Evolutionary conservation across 495 filamentous ascomycete genomes (phyloP).

Genomic region (Annulohypoxylon maeteangense): DNA sequence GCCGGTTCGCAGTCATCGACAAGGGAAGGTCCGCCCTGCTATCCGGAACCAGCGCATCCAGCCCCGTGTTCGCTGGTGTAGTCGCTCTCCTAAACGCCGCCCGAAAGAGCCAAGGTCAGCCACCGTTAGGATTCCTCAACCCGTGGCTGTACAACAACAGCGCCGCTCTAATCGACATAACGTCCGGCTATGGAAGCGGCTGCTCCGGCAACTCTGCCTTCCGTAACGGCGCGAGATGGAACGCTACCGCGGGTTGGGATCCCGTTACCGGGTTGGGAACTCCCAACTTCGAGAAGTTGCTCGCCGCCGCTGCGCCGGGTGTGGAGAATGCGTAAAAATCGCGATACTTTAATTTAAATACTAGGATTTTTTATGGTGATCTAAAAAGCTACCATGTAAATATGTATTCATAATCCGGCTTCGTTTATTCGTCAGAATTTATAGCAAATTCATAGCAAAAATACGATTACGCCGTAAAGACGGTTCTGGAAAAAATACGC

Average conservation of each 20-base stretch:
- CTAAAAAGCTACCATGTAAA: background rate
- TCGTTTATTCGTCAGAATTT: background rate
- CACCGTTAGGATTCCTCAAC: constrained; percentile 72
- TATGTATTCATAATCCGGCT: background rate
- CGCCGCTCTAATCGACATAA: constrained; percentile 69
- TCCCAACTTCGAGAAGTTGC: constrained; percentile 44
- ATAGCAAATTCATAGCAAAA: background rate
- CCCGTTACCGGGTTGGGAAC: constrained; percentile 53
- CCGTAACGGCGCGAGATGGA: constrained; percentile 57
- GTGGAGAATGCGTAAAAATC: constrained; percentile 44
- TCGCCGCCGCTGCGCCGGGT: constrained; percentile 47
- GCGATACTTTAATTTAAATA: background rate
- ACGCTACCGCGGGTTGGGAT: constrained; percentile 53
- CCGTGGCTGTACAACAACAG: constrained; percentile 70
- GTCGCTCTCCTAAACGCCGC: constrained; percentile 72
- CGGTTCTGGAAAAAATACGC: background rate
- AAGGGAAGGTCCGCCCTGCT: constrained; percentile 61
- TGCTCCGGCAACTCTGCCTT: constrained; percentile 63
- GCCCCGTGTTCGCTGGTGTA: constrained; percentile 57
- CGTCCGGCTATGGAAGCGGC: constrained; percentile 65
- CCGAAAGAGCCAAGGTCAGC: constrained; percentile 62
- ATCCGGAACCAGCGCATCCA: constrained; percentile 51
- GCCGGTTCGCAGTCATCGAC: constrained; percentile 63
- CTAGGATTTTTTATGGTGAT: background rate
- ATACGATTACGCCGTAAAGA: background rate